Conservation (phyloP, 2,329 filamentous ascomycete species). For the Ascochyta rabiei region DNA sequence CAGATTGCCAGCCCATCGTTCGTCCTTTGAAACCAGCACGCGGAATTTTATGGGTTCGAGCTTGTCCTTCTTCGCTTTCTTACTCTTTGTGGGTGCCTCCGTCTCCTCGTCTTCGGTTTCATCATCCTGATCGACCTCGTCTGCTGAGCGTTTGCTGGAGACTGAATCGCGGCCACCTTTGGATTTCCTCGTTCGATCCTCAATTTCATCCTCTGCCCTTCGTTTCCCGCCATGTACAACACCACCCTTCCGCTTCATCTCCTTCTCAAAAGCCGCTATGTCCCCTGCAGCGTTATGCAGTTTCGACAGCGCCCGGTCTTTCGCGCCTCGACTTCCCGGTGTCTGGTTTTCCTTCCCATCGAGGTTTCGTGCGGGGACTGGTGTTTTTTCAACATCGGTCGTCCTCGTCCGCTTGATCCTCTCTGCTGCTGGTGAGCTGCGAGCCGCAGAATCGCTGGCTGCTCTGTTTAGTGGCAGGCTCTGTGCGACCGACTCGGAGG, state of each 20-base stretch:
- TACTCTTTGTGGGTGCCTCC: slow-evolving; percentile 65
- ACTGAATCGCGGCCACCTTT: slow-evolving; percentile 44
- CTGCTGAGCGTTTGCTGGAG: slow-evolving; percentile 54
- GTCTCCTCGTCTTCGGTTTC: slow-evolving; percentile 53
- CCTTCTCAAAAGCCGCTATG: slow-evolving; percentile 89
- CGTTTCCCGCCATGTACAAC: slow-evolving; percentile 62
- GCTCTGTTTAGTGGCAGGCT: slow-evolving; percentile 22
- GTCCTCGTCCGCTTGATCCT: slow-evolving; percentile 37
- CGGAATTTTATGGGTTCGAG: slow-evolving; percentile 71
- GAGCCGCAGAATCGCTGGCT: slow-evolving; percentile 28
- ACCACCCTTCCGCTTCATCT: slow-evolving; percentile 80
- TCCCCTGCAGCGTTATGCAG: slow-evolving; percentile 81
- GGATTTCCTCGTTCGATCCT: slow-evolving; percentile 37
- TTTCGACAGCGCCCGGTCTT: slow-evolving; percentile 78
- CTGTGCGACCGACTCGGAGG: slow-evolving; percentile 25
- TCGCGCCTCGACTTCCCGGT: slow-evolving; percentile 84
- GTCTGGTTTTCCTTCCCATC: slow-evolving; percentile 82
- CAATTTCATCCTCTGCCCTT: slow-evolving; percentile 46
- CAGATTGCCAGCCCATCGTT: slow-evolving; percentile 76
- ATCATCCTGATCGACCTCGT: slow-evolving; percentile 51
- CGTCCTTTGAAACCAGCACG: slow-evolving; percentile 83
- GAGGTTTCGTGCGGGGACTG: slow-evolving; percentile 49
- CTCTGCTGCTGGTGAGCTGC: slow-evolving; percentile 31
- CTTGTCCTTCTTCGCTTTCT: slow-evolving; percentile 57
- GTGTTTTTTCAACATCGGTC: slow-evolving; percentile 55